phyloP scores from a whole-genome alignment of 257 asterid genomes.

The Nicotiana sylvestris region DNA sequence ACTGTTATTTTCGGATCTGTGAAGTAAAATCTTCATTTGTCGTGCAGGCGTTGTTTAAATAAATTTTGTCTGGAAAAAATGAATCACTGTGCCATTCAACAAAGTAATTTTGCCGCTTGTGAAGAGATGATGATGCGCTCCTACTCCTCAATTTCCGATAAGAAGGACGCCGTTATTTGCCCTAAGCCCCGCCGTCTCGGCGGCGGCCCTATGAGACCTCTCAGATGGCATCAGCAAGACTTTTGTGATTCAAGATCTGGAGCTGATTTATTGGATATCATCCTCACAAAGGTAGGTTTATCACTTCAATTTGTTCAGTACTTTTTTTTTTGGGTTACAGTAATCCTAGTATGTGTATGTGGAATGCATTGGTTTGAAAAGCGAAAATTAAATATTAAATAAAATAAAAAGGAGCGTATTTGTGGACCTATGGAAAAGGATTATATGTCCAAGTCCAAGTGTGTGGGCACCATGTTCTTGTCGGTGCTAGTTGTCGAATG shows the following conservation, averaged over 20 bases:
- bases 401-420: background rate
- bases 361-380: background rate
- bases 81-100: slow-evolving; percentile 59
- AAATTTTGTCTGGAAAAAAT: slow-evolving; percentile 24
- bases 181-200: slow-evolving; percentile 72
- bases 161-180: slow-evolving; percentile 67
- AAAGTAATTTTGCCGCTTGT: slow-evolving; percentile 41
- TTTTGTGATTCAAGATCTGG: slow-evolving; percentile 75
- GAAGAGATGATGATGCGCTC: slow-evolving; percentile 58
- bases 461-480: slow-evolving; percentile 6
- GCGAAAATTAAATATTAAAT: background rate
- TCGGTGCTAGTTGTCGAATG: slow-evolving; percentile 6
- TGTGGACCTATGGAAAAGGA: slow-evolving; percentile 6
- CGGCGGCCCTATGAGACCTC: slow-evolving; percentile 39
- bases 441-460: background rate
- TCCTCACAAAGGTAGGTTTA: slow-evolving; percentile 53
- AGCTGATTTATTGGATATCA: slow-evolving; percentile 73
- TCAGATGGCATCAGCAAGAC: slow-evolving; percentile 84
- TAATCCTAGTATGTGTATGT: background rate
- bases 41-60: background rate
- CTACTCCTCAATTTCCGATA: slow-evolving; percentile 32
- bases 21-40: background rate
- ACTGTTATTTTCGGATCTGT: background rate
- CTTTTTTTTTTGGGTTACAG: background rate
- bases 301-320: background rate